Base-by-base conservation (phyloP, 345 rosid genomes). In the Arabidopsis suecica region DNA sequence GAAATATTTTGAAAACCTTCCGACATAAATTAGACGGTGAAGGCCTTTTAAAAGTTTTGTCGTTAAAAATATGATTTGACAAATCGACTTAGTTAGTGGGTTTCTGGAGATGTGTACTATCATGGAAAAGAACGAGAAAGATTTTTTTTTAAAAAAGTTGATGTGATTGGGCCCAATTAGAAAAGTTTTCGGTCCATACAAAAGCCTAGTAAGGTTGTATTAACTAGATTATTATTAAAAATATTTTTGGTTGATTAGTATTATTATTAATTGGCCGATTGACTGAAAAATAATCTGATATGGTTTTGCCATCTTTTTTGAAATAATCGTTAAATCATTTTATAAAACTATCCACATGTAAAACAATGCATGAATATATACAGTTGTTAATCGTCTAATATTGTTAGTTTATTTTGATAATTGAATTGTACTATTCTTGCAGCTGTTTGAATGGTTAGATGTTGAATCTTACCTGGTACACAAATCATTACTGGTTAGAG, bases 71-170 rank as follows among this genome's bases (percentile, higher is more conserved):
- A 13, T 64, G 55, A 30, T 45, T 30, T 64, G 56, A 64, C 25
- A 5, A 59, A 18, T 30, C 10, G 28, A 58, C 36, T n/a, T 3
- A 30, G 14, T 30, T 16, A 16, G 18, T 16, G 18, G 11, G 54
- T 48, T 45, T 64, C 2, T n/a, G 40, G 68, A 45, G 54, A 42
- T 25, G 51, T 41, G 50, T 25, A 22, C 66, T 36, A 61, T 12
- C 66, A 61, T 41, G 34, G 7, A 23, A 61, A 22, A 41, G 3
- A 62, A 3, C 40, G 7, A 11, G 4, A 22, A 22, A 18, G 20
- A 20, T 16, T 16, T 16, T 16, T 16, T 16, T 16, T 56, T 25
- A 9, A 23, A 9, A 54, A 54, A 2, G n/a, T 54, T 54, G 23
- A n/a, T 7, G 61, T 32, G 40, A 14, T 34, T 34, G 8, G n/a